Evolutionary conservation across 768 basidiomycete species (phyloP).

Genomic region (Pleurotus sapidus): DNA sequence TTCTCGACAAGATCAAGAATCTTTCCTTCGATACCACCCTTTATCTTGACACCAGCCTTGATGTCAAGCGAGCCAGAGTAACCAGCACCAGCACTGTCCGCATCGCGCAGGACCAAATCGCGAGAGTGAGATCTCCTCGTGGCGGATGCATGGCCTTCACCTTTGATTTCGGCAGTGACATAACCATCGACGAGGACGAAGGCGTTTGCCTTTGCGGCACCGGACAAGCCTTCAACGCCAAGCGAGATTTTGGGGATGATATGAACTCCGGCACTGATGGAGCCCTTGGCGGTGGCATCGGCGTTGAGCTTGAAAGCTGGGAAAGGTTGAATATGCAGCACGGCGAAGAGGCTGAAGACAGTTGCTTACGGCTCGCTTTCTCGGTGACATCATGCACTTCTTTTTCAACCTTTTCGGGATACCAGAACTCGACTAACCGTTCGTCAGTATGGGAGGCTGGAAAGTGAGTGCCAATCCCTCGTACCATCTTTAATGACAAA

Average conservation of each 20-base stretch:
- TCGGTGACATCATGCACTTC: neutral
- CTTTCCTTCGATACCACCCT: constrained; percentile 3
- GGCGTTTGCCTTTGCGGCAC: neutral
- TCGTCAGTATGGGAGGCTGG: neutral
- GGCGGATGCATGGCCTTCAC: neutral
- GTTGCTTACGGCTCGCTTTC: neutral
- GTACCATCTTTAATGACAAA: neutral
- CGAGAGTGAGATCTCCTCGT: constrained; percentile 1
- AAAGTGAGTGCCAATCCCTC: neutral
- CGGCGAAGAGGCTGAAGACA: neutral
- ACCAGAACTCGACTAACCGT: constrained; percentile 5
- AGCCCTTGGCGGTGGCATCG: neutral
- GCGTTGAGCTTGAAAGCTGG: constrained; percentile 4
- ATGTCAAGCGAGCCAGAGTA: neutral
- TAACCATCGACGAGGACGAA: constrained; percentile 1
- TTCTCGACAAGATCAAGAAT: neutral
- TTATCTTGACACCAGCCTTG: constrained; percentile 5
- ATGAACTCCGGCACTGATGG: neutral
- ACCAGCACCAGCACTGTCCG: neutral
- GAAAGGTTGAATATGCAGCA: neutral
- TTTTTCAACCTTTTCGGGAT: neutral
- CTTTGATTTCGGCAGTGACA: neutral
- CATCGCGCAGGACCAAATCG: neutral
- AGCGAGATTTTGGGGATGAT: constrained; percentile 2
- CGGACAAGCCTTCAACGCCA: neutral